Conservation (phyloP, 225 moss, liverwort and hornwort species). For the Rhytidiadelphus loreus region DNA sequence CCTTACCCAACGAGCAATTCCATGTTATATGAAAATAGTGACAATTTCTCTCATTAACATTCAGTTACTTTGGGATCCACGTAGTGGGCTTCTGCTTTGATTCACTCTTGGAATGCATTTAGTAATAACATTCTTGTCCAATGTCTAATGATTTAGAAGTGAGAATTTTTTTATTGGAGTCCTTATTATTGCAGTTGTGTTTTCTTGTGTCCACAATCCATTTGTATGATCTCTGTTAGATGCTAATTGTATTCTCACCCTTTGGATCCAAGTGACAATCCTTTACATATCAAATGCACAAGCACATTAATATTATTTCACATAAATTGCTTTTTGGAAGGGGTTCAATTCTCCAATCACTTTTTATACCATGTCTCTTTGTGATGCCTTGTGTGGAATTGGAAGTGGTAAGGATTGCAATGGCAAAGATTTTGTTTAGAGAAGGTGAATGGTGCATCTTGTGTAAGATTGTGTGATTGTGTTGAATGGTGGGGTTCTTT, state of each 20-base stretch:
- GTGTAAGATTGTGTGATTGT: too few species aligned
- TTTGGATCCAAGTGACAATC: neutral
- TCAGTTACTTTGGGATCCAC: neutral
- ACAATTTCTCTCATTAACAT: neutral
- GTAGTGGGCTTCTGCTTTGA: neutral
- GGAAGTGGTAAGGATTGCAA: neutral
- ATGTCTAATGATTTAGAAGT: too few species aligned
- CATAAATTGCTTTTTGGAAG: too few species aligned
- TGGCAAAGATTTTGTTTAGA: neutral
- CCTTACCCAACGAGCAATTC: neutral
- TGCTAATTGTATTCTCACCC: accelerated
- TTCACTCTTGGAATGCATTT: neutral
- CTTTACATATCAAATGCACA: neutral
- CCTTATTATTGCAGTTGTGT: too few species aligned
- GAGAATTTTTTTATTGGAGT: too few species aligned
- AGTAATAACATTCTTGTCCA: neutral
- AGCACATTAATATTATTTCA: neutral
- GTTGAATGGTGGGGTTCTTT: accelerated
- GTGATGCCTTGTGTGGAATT: neutral
- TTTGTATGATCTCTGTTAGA: too few species aligned
- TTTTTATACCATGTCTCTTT: neutral
- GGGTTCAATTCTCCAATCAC: neutral
- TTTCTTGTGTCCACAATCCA: too few species aligned
- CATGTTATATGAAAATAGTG: neutral
- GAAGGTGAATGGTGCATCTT: neutral